Percentiles rank a stretch among this genome's conserved stretches.
phyloP scores from a whole-genome alignment of 495 filamentous ascomycete species.

The Penicillium arizonense region DNA sequence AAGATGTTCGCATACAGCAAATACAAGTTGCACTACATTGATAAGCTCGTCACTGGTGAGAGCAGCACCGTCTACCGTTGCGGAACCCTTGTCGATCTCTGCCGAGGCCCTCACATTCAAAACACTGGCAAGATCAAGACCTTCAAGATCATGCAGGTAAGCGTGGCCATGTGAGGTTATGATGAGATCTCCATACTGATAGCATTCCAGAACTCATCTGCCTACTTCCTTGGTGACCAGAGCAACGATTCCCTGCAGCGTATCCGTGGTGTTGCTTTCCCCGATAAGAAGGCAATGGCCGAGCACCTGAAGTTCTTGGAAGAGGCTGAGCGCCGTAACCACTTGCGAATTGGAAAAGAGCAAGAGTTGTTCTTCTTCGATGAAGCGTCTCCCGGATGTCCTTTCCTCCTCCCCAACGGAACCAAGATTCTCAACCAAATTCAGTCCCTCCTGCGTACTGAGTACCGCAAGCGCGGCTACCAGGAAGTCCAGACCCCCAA shows the following conservation, averaged over 20 bases:
- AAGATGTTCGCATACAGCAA: slow-evolving; percentile 98
- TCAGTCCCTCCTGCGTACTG: slow-evolving; percentile 70
- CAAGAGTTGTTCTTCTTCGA: slow-evolving; percentile 98
- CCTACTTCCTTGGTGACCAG: slow-evolving; percentile 93
- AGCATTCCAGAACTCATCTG: slow-evolving; percentile 75
- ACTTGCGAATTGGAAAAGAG: slow-evolving; percentile 84
- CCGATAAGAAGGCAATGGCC: slow-evolving; percentile 89
- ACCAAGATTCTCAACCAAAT: slow-evolving; percentile 89
- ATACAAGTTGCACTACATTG: slow-evolving; percentile 95
- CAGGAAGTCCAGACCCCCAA: slow-evolving; percentile 95
- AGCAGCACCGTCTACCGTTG: slow-evolving; percentile 91
- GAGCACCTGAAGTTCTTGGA: slow-evolving; percentile 92
- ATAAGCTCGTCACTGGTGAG: slow-evolving; percentile 87
- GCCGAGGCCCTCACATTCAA: slow-evolving; percentile 81
- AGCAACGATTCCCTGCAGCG: slow-evolving; percentile 91
- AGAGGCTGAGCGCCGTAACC: slow-evolving; percentile 94
- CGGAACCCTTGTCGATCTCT: slow-evolving; percentile 77
- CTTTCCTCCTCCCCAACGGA: slow-evolving; percentile 91
- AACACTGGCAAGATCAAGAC: slow-evolving; percentile 90
- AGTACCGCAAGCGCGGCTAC: slow-evolving; percentile 94
- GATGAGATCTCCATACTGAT: slow-evolving; percentile 2
- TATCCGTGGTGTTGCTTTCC: slow-evolving; percentile 95
- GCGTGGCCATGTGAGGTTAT: slow-evolving; percentile 1
- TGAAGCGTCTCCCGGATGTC: slow-evolving; percentile 85
- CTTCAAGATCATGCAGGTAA: slow-evolving; percentile 84